Evolutionary conservation across 192 early-diverging fungal genomes (phyloP).

Genomic region (Dispira simplex): DNA sequence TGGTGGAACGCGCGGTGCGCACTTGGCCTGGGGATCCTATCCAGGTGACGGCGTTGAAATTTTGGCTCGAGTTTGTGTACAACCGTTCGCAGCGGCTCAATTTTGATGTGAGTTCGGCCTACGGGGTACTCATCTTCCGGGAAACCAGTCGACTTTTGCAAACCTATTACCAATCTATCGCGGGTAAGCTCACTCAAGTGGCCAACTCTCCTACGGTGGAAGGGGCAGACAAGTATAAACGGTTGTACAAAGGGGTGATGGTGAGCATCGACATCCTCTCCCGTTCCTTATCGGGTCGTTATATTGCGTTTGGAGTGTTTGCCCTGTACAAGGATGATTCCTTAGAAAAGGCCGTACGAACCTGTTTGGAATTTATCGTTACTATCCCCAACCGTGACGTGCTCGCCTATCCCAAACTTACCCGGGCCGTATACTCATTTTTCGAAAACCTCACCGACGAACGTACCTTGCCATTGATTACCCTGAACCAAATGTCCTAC

Average conservation of each 20-base stretch:
- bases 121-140: slow-evolving; percentile 80
- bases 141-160: slow-evolving; percentile 43
- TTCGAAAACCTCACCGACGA: slow-evolving; percentile 54
- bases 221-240: slow-evolving; percentile 28
- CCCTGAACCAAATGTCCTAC: slow-evolving; percentile 36
- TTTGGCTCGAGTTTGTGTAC: slow-evolving; percentile 64
- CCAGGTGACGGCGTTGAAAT: slow-evolving; percentile 56
- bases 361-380: slow-evolving; percentile 52
- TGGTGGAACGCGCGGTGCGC: slow-evolving; percentile 48
- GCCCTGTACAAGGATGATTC: slow-evolving; percentile 72
- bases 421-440: slow-evolving; percentile 37
- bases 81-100: slow-evolving; percentile 64
- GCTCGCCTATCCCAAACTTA: slow-evolving; percentile 40
- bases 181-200: not conserved
- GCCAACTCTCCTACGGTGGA: not conserved
- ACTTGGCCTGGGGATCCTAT: slow-evolving; percentile 46
- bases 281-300: slow-evolving; percentile 55
- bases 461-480: slow-evolving; percentile 43
- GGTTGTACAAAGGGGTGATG: slow-evolving; percentile 57
- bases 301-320: slow-evolving; percentile 88
- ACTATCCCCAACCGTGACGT: slow-evolving; percentile 59
- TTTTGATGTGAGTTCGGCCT: slow-evolving; percentile 73
- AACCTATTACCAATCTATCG: not conserved
- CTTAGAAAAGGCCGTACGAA: slow-evolving; percentile 42
- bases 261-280: slow-evolving; percentile 59